Conservation (phyloP, 345 rosid genomes). For the Eutrema japonicum region DNA sequence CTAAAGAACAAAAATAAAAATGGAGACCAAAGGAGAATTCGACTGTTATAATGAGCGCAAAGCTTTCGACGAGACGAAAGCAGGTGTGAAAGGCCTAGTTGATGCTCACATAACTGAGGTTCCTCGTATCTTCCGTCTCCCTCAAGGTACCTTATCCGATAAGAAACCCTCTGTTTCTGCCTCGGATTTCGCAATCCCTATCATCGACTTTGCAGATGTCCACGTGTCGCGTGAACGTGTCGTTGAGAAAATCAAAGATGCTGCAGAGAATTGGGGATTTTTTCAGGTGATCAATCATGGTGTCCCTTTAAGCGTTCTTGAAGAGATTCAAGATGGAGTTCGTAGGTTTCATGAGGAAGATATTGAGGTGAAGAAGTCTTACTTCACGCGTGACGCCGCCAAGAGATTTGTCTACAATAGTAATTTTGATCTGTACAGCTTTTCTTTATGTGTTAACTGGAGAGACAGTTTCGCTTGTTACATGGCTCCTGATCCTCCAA, state of each 20-base stretch:
- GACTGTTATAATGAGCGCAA: constrained; percentile 13
- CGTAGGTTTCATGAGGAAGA: constrained; percentile 52
- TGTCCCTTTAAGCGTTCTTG: constrained; percentile 44
- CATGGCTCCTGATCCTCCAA: constrained; percentile 52
- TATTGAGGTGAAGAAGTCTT: constrained; percentile 43
- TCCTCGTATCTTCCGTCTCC: constrained; percentile 43
- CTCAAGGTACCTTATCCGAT: not conserved
- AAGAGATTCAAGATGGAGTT: constrained; percentile 43
- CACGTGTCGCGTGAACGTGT: constrained; percentile 22
- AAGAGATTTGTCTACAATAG: constrained; percentile 44
- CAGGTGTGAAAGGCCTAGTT: constrained; percentile 41
- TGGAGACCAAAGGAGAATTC: constrained; percentile 8
- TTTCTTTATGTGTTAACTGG: constrained; percentile 48
- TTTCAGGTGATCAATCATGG: constrained; percentile 60
- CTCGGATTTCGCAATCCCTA: constrained; percentile 37
- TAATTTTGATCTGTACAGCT: constrained; percentile 47
- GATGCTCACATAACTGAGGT: constrained; percentile 23
- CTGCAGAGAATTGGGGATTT: constrained; percentile 55
- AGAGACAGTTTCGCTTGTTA: constrained; percentile 50
- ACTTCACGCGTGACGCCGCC: constrained; percentile 40
- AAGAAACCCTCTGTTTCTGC: constrained; percentile 4
- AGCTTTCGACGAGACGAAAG: constrained; percentile 40
- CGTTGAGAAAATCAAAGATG: constrained; percentile 37
- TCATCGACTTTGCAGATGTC: constrained; percentile 47
- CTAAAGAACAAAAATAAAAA: not conserved